Base-by-base conservation (phyloP, 2,329 filamentous ascomycete genomes). In the Clonostachys rhizophaga region DNA sequence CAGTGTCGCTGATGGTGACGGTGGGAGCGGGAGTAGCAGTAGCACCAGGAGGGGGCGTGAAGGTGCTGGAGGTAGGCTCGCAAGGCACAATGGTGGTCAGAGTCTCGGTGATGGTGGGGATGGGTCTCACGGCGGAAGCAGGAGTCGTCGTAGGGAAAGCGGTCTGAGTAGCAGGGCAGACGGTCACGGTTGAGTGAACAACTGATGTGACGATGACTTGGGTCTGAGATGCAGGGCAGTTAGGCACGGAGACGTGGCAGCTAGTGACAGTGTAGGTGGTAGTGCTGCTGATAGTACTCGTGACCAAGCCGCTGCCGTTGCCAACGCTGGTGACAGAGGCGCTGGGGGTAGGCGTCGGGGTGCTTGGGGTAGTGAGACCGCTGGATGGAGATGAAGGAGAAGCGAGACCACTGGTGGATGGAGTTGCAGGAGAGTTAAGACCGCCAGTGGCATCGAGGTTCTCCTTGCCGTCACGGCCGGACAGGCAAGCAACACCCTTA, bases 181-280 rank as follows among this genome's bases (percentile, higher is more conserved):
- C 47, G 24, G 53, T 57, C 35, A 54, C 55, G 45, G 47, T 54
- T 20, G 47, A 20, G 17, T 52, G 36, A 33, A 58, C 18, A n/a
- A 57, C 58, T 5, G 52, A 55, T 18, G 61, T 56, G 35, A 69
- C 48, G 30, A 62, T 55, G 36, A 58, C 58, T 30, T 65, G 62
- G 56, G 57, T 62, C 75, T 63, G 65, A n/a, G 58, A 56, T 36
- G 63, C 59, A 20, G 67, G 67, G 58, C 68, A 71, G 64, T 71
- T 69, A 50, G 65, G 50, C 16, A 66, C 64, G 5, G 58, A 57
- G 39, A 59, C 62, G 44, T 61, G 64, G 48, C 68, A 71, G 47
- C 57, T 59, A 17, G 67, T 70, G 34, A 69, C 50, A 20, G 59
- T 61, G 53, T 58, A 61, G 16, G 50, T 50, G 13, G 52, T 53